A percentile compares a stretch with the other conserved stretches of the same genome.
Evolutionary conservation across 2,329 filamentous ascomycete species (phyloP).

Genomic region (Cladophialophora psammophila): DNA sequence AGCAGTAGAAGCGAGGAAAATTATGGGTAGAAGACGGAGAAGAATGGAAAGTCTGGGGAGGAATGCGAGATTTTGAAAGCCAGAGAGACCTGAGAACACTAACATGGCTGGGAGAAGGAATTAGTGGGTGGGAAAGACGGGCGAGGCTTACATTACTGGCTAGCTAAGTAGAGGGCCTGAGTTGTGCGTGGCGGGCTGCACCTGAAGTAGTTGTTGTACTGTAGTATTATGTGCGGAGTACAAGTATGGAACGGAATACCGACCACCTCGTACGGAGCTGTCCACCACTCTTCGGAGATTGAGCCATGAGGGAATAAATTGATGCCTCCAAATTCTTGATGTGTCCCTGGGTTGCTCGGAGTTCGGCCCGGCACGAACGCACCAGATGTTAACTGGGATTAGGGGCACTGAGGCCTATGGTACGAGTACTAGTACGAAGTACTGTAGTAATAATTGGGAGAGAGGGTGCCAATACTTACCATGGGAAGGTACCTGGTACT

Average conservation of each 20-base stretch:
- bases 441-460: too few relatives aligned
- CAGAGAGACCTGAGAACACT: neutral
- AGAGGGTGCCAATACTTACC: too few relatives aligned
- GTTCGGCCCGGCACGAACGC: neutral
- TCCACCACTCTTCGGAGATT: too few relatives aligned
- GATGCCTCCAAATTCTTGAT: neutral
- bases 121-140: neutral
- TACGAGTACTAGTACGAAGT: too few relatives aligned
- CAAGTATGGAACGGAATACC: too few relatives aligned
- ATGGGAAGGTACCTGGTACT: neutral
- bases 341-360: neutral
- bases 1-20: neutral
- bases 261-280: too few relatives aligned
- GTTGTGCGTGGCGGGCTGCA: too few relatives aligned
- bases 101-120: neutral
- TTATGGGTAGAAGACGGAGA: neutral
- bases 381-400: too few relatives aligned
- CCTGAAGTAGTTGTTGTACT: too few relatives aligned
- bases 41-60: neutral
- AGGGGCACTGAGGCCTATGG: too few relatives aligned
- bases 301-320: neutral
- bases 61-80: neutral
- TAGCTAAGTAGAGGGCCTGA: too few relatives aligned
- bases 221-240: too few relatives aligned
- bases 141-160: conserved; percentile 4